Evolutionary conservation across 352 stramenopile species (phyloP).

Genomic region (Phytophthora ramorum): DNA sequence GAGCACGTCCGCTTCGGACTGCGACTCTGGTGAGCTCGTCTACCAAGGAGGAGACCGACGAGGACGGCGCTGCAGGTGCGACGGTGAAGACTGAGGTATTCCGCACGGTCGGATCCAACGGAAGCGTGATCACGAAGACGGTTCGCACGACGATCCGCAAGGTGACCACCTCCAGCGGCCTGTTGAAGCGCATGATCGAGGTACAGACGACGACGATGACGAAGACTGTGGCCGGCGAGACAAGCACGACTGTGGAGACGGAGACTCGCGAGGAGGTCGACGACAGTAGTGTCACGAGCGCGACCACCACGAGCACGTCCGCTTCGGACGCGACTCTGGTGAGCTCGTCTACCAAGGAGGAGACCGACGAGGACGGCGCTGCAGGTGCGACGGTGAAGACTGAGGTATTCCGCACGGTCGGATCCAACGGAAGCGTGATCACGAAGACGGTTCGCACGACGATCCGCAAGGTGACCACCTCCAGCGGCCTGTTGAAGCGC

Average conservation of each 20-base stretch:
- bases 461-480: conserved; percentile 5
- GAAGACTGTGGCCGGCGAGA: conserved; percentile 7
- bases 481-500: too few species aligned
- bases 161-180: conserved; percentile 6
- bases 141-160: conserved; percentile 13
- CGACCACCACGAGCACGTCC: conserved; percentile 3
- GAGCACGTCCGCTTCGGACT: conserved; percentile 4
- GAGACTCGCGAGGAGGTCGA: conserved; percentile 15
- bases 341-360: conserved; percentile 7
- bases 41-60: conserved; percentile 3
- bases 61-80: not conserved
- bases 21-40: conserved; percentile 9
- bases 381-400: conserved; percentile 8
- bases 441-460: conserved; percentile 17
- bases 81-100: conserved; percentile 16
- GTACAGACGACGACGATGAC: conserved; percentile 15
- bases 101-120: conserved; percentile 1
- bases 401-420: conserved; percentile 9
- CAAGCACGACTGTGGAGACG: conserved; percentile 16
- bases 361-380: conserved; percentile 1
- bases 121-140: conserved; percentile 14
- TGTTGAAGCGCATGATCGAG: conserved; percentile 9
- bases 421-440: conserved; percentile 8
- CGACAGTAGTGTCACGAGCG: conserved; percentile 1
- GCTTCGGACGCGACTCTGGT: conserved; percentile 5